These are phyloP conservation scores for Xylaria intraflava DNA, from an alignment of 495 filamentous ascomycete genomes.

Conservation along the genomic window DNA sequence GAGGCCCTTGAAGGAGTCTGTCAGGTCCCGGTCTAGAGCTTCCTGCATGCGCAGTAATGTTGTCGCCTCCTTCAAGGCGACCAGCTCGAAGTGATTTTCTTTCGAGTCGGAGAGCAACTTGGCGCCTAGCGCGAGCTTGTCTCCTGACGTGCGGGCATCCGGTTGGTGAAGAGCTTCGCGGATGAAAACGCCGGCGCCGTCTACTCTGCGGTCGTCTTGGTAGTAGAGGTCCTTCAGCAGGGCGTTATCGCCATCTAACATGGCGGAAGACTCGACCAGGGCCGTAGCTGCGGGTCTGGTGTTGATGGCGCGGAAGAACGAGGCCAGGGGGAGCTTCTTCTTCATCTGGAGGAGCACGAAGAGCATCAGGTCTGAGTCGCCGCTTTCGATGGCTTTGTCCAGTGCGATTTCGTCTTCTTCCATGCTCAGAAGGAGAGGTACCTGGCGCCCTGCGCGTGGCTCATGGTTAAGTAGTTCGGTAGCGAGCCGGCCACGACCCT, in stretches of 20 bases:
- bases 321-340: constrained; percentile 81
- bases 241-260: constrained; percentile 61
- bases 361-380: constrained; percentile 86
- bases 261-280: constrained; percentile 77
- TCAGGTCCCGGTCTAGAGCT: constrained; percentile 72
- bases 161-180: constrained; percentile 67
- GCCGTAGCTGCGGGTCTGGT: constrained; percentile 80
- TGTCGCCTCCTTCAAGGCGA: constrained; percentile 67
- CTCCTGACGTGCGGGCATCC: constrained; percentile 52
- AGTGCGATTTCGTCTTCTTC: constrained; percentile 93
- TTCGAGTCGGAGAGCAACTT: constrained; percentile 79
- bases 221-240: constrained; percentile 95
- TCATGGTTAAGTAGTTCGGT: constrained; percentile 90
- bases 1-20: constrained; percentile 68
- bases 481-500: constrained; percentile 78
- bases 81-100: constrained; percentile 69
- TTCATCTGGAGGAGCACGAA: constrained; percentile 84
- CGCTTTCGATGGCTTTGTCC: constrained; percentile 94
- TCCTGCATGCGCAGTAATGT: constrained; percentile 80
- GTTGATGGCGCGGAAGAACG: constrained; percentile 90
- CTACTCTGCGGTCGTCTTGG: constrained; percentile 87
- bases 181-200: constrained; percentile 81
- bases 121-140: constrained; percentile 79
- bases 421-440: constrained; percentile 90
- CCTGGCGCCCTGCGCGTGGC: constrained; percentile 86